phyloP scores from a whole-genome alignment of 2,329 filamentous ascomycete species.

The Nigrospora sphaerica region DNA sequence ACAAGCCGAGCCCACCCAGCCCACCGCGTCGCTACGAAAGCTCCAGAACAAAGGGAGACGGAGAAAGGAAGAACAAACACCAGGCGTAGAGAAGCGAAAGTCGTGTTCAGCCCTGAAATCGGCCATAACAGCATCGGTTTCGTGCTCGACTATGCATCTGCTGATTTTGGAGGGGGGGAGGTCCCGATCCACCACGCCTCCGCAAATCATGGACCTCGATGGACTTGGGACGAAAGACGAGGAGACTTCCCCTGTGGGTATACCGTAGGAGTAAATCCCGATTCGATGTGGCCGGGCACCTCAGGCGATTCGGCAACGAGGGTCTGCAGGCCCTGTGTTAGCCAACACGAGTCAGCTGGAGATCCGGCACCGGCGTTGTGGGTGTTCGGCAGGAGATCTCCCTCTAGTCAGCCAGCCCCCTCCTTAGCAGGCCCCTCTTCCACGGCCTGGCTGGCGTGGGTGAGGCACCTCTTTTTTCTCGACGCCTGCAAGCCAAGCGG shows the following conservation, averaged over 20 bases:
- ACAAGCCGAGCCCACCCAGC: constrained; percentile 3
- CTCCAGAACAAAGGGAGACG: too few relatives aligned
- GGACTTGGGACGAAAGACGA: not conserved
- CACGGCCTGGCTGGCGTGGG: too few relatives aligned
- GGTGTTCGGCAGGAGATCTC: constrained; percentile 6
- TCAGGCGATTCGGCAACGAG: not conserved
- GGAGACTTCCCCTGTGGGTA: not conserved
- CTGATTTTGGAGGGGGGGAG: too few relatives aligned
- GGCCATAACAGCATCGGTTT: not conserved
- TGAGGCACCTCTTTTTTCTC: too few relatives aligned
- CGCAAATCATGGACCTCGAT: too few relatives aligned
- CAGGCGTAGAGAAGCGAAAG: too few relatives aligned
- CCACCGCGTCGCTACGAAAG: too few relatives aligned
- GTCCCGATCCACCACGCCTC: too few relatives aligned
- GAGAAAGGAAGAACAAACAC: too few relatives aligned
- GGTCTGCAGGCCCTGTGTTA: not conserved
- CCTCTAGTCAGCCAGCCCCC: constrained; percentile 1
- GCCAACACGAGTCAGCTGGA: constrained; percentile 6
- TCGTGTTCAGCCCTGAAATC: too few relatives aligned
- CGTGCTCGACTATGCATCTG: constrained; percentile 1
- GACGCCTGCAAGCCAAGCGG: too few relatives aligned
- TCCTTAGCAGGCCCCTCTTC: too few relatives aligned
- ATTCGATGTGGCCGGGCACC: not conserved
- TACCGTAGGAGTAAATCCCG: not conserved
- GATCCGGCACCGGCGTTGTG: constrained; percentile 7